Base-by-base conservation (phyloP, 495 filamentous ascomycete species). In the Aspergillus campestris region DNA sequence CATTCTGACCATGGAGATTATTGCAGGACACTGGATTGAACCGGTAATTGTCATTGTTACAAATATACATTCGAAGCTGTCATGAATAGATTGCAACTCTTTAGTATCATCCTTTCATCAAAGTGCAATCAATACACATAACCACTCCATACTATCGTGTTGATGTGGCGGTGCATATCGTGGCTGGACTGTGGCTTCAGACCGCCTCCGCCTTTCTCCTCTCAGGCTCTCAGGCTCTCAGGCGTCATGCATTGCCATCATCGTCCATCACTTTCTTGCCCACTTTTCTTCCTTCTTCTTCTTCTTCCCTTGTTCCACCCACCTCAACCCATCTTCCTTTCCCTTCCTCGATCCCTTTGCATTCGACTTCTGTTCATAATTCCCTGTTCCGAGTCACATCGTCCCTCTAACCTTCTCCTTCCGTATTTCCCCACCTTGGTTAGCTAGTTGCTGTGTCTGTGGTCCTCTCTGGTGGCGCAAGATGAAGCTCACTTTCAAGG, bases 401-500 rank as follows among this genome's bases (percentile, higher is more conserved):
- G 5, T 43, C 6, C 12, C 28, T 34, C 12, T 40, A 8, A 18
- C 13, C 27, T 28, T 39, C 8, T 8, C 42, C 38, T 33, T 35
- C 32, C 33, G 38, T 39, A n/a, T 35, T 43, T 34, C 43, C 44
- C 46, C 42, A 42, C 38, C 42, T 52, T 54, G 37, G 36, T 37
- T 31, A 42, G 29, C 49, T 45, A 46, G 18, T 24, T 24, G 18
- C 18, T 24, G 18, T 24, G 18, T 58, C 43, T 47, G 44, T 39
- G 45, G 24, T 47, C 34, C 46, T 45, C 36, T 38, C 45, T 38
- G 45, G 59, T 56, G 60, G 55, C 61, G 62, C 71, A 81, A 72
- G 54, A 88, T 89, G 84, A 86, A 87, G 78, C 79, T 88, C 67
- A 87, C 84, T 46, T 87, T 89, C 77, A 89, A 87, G 77, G 83